Conservation (phyloP, 2,329 filamentous ascomycete species). For the Ceratocystis alfenasii region DNA sequence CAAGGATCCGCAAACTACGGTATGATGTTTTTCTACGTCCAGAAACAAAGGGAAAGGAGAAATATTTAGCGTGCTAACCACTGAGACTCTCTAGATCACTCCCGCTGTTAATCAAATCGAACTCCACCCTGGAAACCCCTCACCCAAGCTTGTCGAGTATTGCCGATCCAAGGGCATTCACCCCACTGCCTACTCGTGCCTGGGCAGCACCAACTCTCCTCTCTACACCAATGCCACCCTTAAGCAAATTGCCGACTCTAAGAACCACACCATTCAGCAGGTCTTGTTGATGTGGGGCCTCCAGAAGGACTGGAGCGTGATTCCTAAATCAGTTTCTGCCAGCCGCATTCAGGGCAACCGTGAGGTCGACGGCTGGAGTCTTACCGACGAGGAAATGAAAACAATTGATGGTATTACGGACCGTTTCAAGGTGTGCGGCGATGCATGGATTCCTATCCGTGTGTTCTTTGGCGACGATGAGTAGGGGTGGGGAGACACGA, state of each 20-base stretch:
- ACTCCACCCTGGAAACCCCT: slow-evolving; percentile 68
- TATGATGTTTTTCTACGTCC: not conserved
- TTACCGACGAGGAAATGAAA: slow-evolving; percentile 60
- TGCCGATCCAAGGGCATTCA: slow-evolving; percentile 63
- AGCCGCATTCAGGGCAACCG: slow-evolving; percentile 66
- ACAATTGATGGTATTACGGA: slow-evolving; percentile 56
- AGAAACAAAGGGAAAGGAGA: not conserved
- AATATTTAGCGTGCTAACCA: slow-evolving; percentile 33
- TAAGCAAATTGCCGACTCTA: slow-evolving; percentile 48
- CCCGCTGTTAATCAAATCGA: slow-evolving; percentile 73
- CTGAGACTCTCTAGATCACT: slow-evolving; percentile 32
- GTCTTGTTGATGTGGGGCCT: slow-evolving; percentile 70
- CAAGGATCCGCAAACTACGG: slow-evolving; percentile 46
- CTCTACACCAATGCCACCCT: slow-evolving; percentile 56
- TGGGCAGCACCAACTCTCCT: slow-evolving; percentile 59
- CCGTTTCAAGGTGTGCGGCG: slow-evolving; percentile 72
- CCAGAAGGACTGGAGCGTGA: slow-evolving; percentile 68
- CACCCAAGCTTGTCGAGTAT: slow-evolving; percentile 65
- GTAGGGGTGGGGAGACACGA: slow-evolving; percentile 32
- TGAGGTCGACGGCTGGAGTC: slow-evolving; percentile 58
- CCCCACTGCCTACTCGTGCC: slow-evolving; percentile 60
- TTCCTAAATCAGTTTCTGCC: slow-evolving; percentile 71
- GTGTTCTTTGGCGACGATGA: slow-evolving; percentile 79
- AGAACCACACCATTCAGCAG: slow-evolving; percentile 61
- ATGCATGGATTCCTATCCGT: slow-evolving; percentile 60